Evolutionary conservation across 2,329 filamentous ascomycete species (phyloP).

Genomic region (Curvularia lunata): DNA sequence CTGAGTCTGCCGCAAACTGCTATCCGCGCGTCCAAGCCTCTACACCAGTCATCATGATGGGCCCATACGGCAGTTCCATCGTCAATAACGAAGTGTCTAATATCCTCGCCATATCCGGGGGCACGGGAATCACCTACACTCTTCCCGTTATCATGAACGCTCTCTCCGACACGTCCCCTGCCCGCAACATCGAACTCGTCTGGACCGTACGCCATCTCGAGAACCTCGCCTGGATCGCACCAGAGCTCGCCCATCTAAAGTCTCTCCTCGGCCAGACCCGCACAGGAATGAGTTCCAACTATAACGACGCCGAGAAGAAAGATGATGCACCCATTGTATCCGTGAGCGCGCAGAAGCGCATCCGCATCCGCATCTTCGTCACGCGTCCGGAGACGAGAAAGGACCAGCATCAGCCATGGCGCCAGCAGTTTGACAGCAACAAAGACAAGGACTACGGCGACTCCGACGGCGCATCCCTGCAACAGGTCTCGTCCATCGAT

Average conservation of each 20-base stretch:
- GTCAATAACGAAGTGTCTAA: conserved; percentile 7
- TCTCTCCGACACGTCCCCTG: neutral
- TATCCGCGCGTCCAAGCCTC: conserved; percentile 9
- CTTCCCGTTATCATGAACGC: conserved; percentile 10
- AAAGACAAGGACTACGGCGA: conserved; percentile 3
- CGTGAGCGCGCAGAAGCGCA: neutral
- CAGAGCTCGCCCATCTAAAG: conserved; percentile 7
- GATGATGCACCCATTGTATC: conserved; percentile 2
- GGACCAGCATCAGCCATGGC: neutral
- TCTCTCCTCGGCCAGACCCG: conserved; percentile 1
- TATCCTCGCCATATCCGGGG: conserved; percentile 10
- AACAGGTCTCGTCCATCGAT: neutral
- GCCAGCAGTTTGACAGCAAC: neutral
- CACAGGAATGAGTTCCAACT: neutral
- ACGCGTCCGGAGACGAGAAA: conserved; percentile 1
- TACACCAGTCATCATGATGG: conserved; percentile 13
- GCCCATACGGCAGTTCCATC: conserved; percentile 9
- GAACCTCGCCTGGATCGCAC: conserved; percentile 9
- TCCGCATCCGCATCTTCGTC: conserved; percentile 10
- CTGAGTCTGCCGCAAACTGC: conserved; percentile 8
- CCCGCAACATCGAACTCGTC: conserved; percentile 11
- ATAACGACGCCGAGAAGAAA: conserved; percentile 1
- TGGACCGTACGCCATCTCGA: conserved; percentile 11
- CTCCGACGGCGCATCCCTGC: neutral
- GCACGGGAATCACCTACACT: conserved; percentile 12